Evolutionary conservation across 176 grass and related monocot species (phyloP).

Genomic region (Triticum turgidum): DNA sequence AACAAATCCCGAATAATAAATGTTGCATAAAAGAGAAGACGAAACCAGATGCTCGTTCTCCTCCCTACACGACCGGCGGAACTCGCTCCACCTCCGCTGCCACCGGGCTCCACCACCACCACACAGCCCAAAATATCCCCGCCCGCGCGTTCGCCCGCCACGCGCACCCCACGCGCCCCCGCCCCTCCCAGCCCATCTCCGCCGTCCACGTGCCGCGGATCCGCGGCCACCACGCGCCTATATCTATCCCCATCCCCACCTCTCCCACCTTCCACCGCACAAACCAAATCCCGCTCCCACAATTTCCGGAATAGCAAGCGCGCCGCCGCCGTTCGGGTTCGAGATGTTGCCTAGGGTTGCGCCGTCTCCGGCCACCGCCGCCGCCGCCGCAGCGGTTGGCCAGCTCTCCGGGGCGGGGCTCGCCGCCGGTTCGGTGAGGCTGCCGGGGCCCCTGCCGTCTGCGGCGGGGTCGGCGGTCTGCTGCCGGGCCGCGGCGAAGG

Average conservation of each 20-base stretch:
- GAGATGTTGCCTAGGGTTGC: conserved; percentile 34
- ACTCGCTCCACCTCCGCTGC: not conserved
- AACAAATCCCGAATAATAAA: not conserved
- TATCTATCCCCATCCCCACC: conserved; percentile 31
- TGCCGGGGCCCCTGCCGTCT: not conserved
- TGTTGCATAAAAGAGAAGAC: not conserved
- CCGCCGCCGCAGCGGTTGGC: not conserved
- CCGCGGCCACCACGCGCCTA: conserved; percentile 23
- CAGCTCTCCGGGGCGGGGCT: not conserved
- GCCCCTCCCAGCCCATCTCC: not conserved
- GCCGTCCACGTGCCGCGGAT: conserved; percentile 38
- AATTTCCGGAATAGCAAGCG: not conserved
- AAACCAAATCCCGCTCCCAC: not conserved
- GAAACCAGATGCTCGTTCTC: not conserved
- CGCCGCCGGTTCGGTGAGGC: not conserved
- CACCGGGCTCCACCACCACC: conserved; percentile 19
- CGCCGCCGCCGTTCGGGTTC: conserved; percentile 4
- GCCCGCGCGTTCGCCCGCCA: not conserved
- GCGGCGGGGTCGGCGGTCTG: not conserved
- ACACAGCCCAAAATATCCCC: not conserved
- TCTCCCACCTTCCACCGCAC: not conserved
- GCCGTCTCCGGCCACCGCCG: conserved; percentile 12
- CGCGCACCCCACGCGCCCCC: conserved; percentile 47
- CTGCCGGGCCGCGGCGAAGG: conserved; percentile 26
- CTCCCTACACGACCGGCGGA: not conserved